Conservation (phyloP, 495 filamentous ascomycete species). For the Podospora australis region DNA sequence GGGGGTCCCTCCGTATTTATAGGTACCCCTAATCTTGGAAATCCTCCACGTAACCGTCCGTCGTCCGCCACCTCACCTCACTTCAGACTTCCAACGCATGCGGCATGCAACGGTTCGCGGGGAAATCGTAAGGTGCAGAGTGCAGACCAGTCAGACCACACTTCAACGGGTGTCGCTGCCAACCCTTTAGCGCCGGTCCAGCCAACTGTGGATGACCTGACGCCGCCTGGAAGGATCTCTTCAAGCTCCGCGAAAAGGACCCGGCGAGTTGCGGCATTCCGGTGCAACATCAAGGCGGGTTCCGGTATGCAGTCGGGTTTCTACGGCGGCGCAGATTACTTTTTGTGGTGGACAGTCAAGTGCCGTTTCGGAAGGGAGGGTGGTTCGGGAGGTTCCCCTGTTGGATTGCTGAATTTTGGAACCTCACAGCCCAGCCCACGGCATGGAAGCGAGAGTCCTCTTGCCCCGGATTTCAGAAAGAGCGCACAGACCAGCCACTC, state of each 20-base stretch:
- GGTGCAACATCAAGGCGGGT: slow-evolving; percentile 1
- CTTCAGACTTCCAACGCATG: neutral
- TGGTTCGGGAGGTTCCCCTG: neutral
- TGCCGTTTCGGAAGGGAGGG: neutral
- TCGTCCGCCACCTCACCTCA: neutral
- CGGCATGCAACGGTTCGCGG: neutral
- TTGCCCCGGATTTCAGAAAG: slow-evolving; percentile 1
- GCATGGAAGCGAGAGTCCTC: neutral
- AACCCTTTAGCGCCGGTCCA: slow-evolving; percentile 8
- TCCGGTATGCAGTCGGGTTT: neutral
- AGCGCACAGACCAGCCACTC: neutral
- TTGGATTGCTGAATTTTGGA: neutral
- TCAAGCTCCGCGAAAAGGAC: neutral
- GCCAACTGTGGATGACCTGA: neutral
- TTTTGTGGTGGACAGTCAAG: too few species aligned
- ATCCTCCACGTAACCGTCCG: neutral
- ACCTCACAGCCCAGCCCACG: neutral
- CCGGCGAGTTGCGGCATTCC: neutral
- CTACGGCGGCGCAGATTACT: too few species aligned
- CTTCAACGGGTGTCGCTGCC: neutral
- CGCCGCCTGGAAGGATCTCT: neutral
- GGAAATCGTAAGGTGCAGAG: neutral
- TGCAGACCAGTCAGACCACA: slow-evolving; percentile 13
- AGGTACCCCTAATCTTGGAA: neutral
- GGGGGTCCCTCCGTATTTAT: slow-evolving; percentile 2